Evolutionary conservation across 2,329 filamentous ascomycete species (phyloP).

Genomic region (Fusarium sp.): DNA sequence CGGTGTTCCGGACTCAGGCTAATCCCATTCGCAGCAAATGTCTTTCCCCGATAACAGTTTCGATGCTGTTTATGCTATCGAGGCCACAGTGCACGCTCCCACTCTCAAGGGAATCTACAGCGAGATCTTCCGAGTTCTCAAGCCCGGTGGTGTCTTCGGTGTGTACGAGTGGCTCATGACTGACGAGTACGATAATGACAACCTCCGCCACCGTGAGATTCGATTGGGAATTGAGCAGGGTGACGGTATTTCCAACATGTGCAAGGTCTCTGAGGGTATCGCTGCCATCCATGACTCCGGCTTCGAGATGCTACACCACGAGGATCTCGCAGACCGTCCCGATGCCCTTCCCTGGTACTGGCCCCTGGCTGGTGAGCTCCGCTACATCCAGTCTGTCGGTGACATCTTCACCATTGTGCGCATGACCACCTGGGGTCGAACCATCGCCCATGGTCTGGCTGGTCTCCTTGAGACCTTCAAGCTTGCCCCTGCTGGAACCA

Average conservation of each 20-base stretch:
- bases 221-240: slow-evolving; percentile 95
- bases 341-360: slow-evolving; percentile 93
- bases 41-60: slow-evolving; percentile 91
- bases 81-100: slow-evolving; percentile 95
- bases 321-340: slow-evolving; percentile 84
- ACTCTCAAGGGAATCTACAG: slow-evolving; percentile 91
- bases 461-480: slow-evolving; percentile 80
- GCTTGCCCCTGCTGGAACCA: slow-evolving; percentile 83
- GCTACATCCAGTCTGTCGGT: slow-evolving; percentile 81
- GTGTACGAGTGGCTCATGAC: slow-evolving; percentile 99
- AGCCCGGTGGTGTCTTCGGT: slow-evolving; percentile 94
- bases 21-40: slow-evolving; percentile 76
- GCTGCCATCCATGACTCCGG: slow-evolving; percentile 87
- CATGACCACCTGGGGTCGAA: slow-evolving; percentile 88
- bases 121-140: slow-evolving; percentile 94
- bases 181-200: slow-evolving; percentile 89
- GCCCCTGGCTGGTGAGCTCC: slow-evolving; percentile 86
- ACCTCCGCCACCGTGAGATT: slow-evolving; percentile 87
- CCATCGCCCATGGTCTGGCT: slow-evolving; percentile 79
- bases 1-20: neutral
- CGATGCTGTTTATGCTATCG: slow-evolving; percentile 96
- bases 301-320: slow-evolving; percentile 84
- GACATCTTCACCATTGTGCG: slow-evolving; percentile 87
- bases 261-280: slow-evolving; percentile 83
- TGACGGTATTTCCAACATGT: slow-evolving; percentile 98